phyloP scores from a whole-genome alignment of 1,139 yeast genomes.

The Sugiyamaella castrensis region DNA sequence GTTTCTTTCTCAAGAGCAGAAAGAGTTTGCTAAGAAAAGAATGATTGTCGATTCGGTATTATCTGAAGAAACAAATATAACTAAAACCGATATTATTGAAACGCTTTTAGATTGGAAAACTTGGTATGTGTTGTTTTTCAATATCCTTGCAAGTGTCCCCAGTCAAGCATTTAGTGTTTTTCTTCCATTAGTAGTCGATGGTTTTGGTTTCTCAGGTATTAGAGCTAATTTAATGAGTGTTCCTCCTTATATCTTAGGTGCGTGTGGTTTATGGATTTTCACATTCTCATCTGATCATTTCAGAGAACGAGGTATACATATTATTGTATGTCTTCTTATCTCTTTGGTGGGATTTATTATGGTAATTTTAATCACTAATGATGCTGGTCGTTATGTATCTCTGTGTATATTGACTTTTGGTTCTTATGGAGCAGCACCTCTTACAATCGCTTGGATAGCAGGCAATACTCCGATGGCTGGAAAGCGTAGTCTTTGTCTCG shows the following conservation, averaged over 20 bases:
- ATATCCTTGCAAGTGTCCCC: conserved; percentile 8
- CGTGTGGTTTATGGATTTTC: conserved; percentile 10
- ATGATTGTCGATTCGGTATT: conserved; percentile 1
- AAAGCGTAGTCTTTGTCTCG: conserved; percentile 8
- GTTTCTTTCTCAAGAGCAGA: conserved; percentile 10
- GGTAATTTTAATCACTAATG: conserved; percentile 9
- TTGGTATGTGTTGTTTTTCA: conserved; percentile 8
- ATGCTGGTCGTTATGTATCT: conserved; percentile 10
- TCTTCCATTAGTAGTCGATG: conserved; percentile 3
- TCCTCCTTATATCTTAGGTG: conserved; percentile 7
- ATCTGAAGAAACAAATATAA: conserved; percentile 4
- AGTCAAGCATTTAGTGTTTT: conserved; percentile 8
- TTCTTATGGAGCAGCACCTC: conserved; percentile 13
- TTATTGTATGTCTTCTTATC: conserved; percentile 3
- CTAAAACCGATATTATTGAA: conserved; percentile 1
- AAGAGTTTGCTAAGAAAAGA: conserved; percentile 32
- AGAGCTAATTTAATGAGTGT: conserved; percentile 7
- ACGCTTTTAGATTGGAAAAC: conserved; percentile 7
- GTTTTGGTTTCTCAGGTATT: conserved; percentile 6
- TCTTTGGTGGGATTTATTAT: conserved; percentile 9
- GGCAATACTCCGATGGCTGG: conserved; percentile 12
- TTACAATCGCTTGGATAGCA: conserved; percentile 13
- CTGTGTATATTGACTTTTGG: conserved; percentile 12
- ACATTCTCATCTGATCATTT: conserved; percentile 11
- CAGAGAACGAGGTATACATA: conserved; percentile 11